A percentile compares a stretch with the other conserved stretches of the same genome.
These are phyloP conservation scores for Lentithecium fluviatile DNA, from an alignment of 495 filamentous ascomycete species.

Conservation along the genomic window DNA sequence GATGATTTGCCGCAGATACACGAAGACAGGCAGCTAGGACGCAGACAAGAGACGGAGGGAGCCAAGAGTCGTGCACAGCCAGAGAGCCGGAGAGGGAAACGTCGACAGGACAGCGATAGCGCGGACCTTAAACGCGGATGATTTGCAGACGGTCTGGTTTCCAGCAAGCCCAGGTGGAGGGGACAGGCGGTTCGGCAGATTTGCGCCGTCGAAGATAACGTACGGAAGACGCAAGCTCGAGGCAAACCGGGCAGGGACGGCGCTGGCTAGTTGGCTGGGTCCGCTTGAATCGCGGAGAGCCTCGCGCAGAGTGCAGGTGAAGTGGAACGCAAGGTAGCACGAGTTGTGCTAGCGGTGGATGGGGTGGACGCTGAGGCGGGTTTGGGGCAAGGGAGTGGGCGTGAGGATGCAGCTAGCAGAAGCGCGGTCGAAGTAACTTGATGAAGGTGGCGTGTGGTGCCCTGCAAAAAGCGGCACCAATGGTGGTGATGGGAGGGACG, in stretches of 20 bases:
- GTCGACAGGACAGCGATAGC: slow-evolving; percentile 41
- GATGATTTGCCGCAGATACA: slow-evolving; percentile 31
- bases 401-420: slow-evolving; percentile 25
- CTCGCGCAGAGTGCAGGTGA: slow-evolving; percentile 23
- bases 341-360: slow-evolving; percentile 35
- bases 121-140: slow-evolving; percentile 43
- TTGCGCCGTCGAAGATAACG: slow-evolving; percentile 36
- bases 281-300: slow-evolving; percentile 34
- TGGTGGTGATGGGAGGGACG: slow-evolving; percentile 9
- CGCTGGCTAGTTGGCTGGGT: slow-evolving; percentile 9
- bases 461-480: slow-evolving; percentile 32
- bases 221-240: slow-evolving; percentile 32
- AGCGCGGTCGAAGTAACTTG: slow-evolving; percentile 22
- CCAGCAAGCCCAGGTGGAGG: slow-evolving; percentile 29
- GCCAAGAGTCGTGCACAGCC: slow-evolving; percentile 34
- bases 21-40: slow-evolving; percentile 25
- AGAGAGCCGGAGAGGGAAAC: slow-evolving; percentile 37
- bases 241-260: slow-evolving; percentile 7
- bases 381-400: slow-evolving; percentile 2
- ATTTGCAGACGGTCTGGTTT: slow-evolving; percentile 42
- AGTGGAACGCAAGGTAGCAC: slow-evolving; percentile 36
- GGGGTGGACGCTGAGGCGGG: slow-evolving; percentile 15
- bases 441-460: slow-evolving; percentile 26
- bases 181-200: slow-evolving; percentile 36
- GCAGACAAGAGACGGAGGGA: slow-evolving; percentile 19